Conservation (phyloP, 192 early-diverging fungal species). For the Entomortierella lignicola region DNA sequence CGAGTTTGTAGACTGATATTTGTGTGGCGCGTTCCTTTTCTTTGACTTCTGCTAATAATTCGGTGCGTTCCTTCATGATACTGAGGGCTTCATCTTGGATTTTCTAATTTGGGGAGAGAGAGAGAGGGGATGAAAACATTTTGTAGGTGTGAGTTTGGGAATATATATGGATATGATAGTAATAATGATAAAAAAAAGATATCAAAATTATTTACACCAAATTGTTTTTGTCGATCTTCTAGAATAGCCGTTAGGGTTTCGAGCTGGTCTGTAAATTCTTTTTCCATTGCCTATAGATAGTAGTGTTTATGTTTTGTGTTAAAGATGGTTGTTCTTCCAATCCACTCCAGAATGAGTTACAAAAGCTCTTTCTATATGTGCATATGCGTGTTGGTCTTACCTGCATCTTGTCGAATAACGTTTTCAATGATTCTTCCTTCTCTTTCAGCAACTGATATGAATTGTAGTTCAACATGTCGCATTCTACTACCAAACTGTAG, state of each 20-base stretch:
- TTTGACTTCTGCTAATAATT: slow-evolving; percentile 27
- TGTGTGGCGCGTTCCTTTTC: slow-evolving; percentile 47
- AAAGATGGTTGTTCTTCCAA: too few relatives aligned
- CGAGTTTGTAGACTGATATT: slow-evolving; percentile 43
- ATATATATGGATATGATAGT: too few relatives aligned
- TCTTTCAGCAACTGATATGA: slow-evolving; percentile 42
- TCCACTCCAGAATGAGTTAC: too few relatives aligned
- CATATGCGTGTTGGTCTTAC: too few relatives aligned
- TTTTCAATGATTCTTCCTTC: slow-evolving; percentile 40
- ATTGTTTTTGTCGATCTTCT: slow-evolving; percentile 16
- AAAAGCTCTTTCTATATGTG: too few relatives aligned
- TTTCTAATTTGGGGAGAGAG: slow-evolving; percentile 3
- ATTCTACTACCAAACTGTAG: slow-evolving; percentile 31
- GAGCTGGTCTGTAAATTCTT: slow-evolving; percentile 32
- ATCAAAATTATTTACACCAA: slow-evolving; percentile 13
- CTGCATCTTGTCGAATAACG: slow-evolving; percentile 24
- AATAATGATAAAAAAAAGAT: not conserved
- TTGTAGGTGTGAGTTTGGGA: too few relatives aligned
- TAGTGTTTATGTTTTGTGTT: too few relatives aligned
- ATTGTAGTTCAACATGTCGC: slow-evolving; percentile 41
- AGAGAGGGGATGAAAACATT: too few relatives aligned
- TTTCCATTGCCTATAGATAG: slow-evolving; percentile 25
- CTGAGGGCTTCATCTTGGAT: slow-evolving; percentile 26
- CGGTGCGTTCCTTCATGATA: slow-evolving; percentile 25
- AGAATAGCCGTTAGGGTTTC: slow-evolving; percentile 20